Evolutionary conservation across 371 early-diverging fungal species (phyloP).

Genomic region (Syncephalis plumigaleata): DNA sequence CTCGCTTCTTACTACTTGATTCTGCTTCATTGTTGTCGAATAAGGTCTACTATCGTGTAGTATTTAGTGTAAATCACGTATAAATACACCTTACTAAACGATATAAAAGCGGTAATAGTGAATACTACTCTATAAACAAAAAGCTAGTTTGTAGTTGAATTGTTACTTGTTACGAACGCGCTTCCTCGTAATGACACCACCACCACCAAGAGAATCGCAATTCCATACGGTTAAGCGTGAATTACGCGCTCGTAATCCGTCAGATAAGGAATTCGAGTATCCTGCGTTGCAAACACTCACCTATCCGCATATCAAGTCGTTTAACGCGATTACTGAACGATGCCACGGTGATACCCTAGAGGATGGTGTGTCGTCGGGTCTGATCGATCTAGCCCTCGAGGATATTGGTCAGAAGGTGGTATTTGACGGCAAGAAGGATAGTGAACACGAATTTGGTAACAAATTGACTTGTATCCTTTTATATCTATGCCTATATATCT

Average conservation of each 20-base stretch:
- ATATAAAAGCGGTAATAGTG: too few relatives aligned
- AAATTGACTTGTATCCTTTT: conserved; percentile 22
- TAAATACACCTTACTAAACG: too few relatives aligned
- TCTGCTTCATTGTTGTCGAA: too few relatives aligned
- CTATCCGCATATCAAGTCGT: conserved; percentile 81
- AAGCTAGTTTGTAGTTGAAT: too few relatives aligned
- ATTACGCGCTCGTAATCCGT: conserved; percentile 35
- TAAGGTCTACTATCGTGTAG: too few relatives aligned
- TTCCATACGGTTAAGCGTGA: conserved; percentile 45
- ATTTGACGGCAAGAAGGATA: conserved; percentile 42
- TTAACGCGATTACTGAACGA: conserved; percentile 69
- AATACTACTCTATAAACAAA: too few relatives aligned
- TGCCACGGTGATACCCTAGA: conserved; percentile 25
- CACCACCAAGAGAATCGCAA: too few relatives aligned
- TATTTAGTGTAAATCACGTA: too few relatives aligned
- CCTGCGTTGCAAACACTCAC: conserved; percentile 54
- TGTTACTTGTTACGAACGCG: too few relatives aligned
- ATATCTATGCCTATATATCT: too few relatives aligned
- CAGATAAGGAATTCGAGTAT: conserved; percentile 26
- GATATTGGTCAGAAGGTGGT: conserved; percentile 55
- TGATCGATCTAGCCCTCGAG: conserved; percentile 58
- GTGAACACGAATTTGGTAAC: conserved; percentile 31
- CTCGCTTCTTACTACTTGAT: too few relatives aligned
- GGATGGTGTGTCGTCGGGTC: conserved; percentile 18
- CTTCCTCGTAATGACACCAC: too few relatives aligned